Percentiles rank a stretch among this genome's conserved stretches.
Evolutionary conservation across 495 filamentous ascomycete genomes (phyloP).

Genomic region (Terfezia claveryi): DNA sequence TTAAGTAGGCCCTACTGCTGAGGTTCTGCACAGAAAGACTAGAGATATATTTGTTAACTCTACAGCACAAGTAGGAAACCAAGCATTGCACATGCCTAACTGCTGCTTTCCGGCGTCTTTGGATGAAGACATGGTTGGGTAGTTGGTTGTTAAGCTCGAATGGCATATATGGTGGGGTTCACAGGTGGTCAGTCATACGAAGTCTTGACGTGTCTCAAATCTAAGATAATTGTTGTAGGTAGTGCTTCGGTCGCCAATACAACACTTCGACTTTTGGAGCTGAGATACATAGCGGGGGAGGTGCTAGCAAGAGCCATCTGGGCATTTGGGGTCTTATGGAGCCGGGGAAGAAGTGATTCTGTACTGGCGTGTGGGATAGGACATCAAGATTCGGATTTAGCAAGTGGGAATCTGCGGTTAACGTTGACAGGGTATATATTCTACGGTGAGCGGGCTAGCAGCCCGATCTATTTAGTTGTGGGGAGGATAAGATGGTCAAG

Average conservation of each 20-base stretch:
- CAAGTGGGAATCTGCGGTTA: conserved; percentile 54
- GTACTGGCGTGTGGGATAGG: conserved; percentile 80
- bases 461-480: conserved; percentile 81
- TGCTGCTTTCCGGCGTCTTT: no score
- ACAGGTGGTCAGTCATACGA: neutral
- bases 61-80: neutral
- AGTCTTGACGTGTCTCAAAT: neutral
- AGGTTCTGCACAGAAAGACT: conserved; percentile 29
- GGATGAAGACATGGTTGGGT: neutral
- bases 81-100: no score
- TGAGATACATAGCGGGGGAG: neutral
- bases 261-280: neutral
- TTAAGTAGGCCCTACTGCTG: neutral
- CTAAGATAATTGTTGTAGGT: no score
- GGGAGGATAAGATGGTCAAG: conserved; percentile 99
- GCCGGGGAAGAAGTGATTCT: conserved; percentile 95
- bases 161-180: neutral
- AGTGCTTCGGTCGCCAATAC: no score
- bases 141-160: no score
- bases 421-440: conserved; percentile 96
- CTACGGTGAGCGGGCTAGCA: conserved; percentile 79
- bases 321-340: conserved; percentile 94
- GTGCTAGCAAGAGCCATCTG: conserved; percentile 26
- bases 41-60: conserved; percentile 4
- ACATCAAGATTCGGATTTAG: conserved; percentile 99